These are phyloP conservation scores for Acacia confusa DNA, from an alignment of 306 rosid genomes.

Conservation along the genomic window DNA sequence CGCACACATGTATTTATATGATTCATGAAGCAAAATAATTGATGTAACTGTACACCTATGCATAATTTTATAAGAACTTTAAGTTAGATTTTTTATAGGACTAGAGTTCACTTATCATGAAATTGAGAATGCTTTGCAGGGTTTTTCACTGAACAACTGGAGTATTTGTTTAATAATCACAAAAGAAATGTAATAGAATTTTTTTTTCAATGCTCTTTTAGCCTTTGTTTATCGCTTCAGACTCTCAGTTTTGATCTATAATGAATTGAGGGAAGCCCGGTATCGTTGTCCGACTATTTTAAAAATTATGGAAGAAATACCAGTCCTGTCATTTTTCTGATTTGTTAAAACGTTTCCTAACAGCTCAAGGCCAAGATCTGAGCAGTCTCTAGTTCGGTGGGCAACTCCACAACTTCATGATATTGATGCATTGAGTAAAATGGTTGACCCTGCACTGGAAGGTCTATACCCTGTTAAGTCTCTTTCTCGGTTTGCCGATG, in stretches of 20 bases:
- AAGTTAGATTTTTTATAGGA: not conserved
- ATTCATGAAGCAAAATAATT: too few relatives aligned
- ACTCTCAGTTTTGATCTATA: not conserved
- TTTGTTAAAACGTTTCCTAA: slow-evolving; percentile 33
- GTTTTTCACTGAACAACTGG: not conserved
- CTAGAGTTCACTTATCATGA: not conserved
- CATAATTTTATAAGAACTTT: slow-evolving; percentile 4
- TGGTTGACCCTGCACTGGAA: slow-evolving; percentile 86
- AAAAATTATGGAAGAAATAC: slow-evolving; percentile 10
- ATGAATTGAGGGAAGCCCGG: not conserved
- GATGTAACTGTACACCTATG: too few relatives aligned
- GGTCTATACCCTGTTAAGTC: slow-evolving; percentile 95
- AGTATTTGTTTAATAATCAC: not conserved
- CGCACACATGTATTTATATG: not conserved
- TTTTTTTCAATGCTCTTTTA: not conserved
- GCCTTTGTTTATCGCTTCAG: not conserved
- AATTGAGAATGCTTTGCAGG: not conserved
- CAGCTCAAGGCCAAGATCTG: slow-evolving; percentile 84
- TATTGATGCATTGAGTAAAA: slow-evolving; percentile 84
- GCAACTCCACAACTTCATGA: slow-evolving; percentile 98
- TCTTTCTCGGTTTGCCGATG: slow-evolving; percentile 95
- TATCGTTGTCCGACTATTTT: not conserved
- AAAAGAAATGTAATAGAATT: not conserved
- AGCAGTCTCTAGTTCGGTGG: slow-evolving; percentile 96
- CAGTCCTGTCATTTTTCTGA: not conserved